These are phyloP conservation scores for Coniophora puteana DNA, from an alignment of 1,284 basidiomycete genomes.

Conservation along the genomic window DNA sequence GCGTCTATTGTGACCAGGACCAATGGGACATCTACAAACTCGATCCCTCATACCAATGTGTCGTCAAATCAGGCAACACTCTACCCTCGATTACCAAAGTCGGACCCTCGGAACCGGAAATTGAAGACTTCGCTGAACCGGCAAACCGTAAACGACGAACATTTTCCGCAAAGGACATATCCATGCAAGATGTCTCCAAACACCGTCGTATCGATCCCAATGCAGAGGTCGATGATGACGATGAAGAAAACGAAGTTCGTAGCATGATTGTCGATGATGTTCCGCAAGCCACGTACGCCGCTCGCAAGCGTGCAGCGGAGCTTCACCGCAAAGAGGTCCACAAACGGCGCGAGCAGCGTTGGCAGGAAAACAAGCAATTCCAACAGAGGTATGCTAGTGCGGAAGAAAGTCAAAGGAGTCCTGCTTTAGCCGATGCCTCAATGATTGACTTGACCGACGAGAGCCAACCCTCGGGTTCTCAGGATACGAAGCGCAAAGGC, in stretches of 20 bases:
- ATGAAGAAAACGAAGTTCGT: slow-evolving; percentile 52
- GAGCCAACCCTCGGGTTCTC: slow-evolving; percentile 11
- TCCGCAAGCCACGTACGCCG: too few relatives aligned
- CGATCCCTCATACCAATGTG: slow-evolving; percentile 64
- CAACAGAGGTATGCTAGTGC: slow-evolving; percentile 8
- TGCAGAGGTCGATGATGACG: slow-evolving; percentile 12
- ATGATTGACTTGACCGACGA: slow-evolving; percentile 24
- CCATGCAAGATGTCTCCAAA: slow-evolving; percentile 25
- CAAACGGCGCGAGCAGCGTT: slow-evolving; percentile 22
- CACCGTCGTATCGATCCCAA: slow-evolving; percentile 14
- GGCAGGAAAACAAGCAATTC: slow-evolving; percentile 18
- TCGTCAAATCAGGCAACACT: slow-evolving; percentile 43
- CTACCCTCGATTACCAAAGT: slow-evolving; percentile 37
- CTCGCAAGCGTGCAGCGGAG: slow-evolving; percentile 8
- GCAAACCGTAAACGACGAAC: slow-evolving; percentile 30
- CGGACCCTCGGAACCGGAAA: slow-evolving; percentile 11
- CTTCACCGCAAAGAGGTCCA: slow-evolving; percentile 14
- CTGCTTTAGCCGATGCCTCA: slow-evolving; percentile 25
- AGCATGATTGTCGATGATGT: slow-evolving; percentile 52
- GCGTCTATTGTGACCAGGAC: slow-evolving; percentile 54
- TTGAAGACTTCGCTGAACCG: slow-evolving; percentile 10
- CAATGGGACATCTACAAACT: slow-evolving; percentile 84
- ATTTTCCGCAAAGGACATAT: slow-evolving; percentile 16
- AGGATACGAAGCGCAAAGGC: slow-evolving; percentile 35
- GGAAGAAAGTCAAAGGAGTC: slow-evolving; percentile 9